Conservation (phyloP, 2,329 filamentous ascomycete genomes). For the Penicillium sp. region DNA sequence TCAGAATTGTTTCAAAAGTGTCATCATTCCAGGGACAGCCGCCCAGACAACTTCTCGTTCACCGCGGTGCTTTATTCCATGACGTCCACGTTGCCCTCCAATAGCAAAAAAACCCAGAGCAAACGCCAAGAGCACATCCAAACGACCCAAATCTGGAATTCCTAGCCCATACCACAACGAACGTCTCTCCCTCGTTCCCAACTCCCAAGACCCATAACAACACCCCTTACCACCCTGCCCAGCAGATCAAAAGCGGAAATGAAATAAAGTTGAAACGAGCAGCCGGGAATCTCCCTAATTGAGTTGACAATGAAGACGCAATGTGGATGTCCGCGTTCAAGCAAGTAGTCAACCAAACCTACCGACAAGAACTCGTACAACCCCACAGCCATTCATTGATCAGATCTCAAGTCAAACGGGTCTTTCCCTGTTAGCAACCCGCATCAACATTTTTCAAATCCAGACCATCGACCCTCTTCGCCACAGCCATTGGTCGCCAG, state of each 20-base stretch:
- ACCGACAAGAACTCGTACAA: not conserved
- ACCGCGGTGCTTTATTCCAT: constrained; percentile 31
- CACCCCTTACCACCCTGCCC: constrained; percentile 2
- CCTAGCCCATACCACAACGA: constrained; percentile 11
- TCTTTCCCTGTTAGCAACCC: not conserved
- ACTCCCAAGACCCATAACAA: not conserved
- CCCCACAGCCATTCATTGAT: not conserved
- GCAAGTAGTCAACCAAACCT: not conserved
- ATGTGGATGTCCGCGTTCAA: not conserved
- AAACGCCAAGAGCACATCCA: not conserved
- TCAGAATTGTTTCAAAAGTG: constrained; percentile 47
- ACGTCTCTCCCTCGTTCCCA: constrained; percentile 4
- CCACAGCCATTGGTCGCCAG: constrained; percentile 48
- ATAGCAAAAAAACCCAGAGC: constrained; percentile 3
- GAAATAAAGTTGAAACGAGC: not conserved
- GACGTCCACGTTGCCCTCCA: constrained; percentile 8
- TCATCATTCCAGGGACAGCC: constrained; percentile 41
- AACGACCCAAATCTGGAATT: constrained; percentile 3
- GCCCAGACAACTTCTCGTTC: constrained; percentile 14
- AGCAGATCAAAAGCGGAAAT: constrained; percentile 3
- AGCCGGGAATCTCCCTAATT: not conserved
- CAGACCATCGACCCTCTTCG: constrained; percentile 22
- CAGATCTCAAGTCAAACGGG: not conserved
- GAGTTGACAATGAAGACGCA: not conserved
- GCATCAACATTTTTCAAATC: not conserved